Conservation (phyloP, 2,329 filamentous ascomycete species). For the Ophiostoma populinum region DNA sequence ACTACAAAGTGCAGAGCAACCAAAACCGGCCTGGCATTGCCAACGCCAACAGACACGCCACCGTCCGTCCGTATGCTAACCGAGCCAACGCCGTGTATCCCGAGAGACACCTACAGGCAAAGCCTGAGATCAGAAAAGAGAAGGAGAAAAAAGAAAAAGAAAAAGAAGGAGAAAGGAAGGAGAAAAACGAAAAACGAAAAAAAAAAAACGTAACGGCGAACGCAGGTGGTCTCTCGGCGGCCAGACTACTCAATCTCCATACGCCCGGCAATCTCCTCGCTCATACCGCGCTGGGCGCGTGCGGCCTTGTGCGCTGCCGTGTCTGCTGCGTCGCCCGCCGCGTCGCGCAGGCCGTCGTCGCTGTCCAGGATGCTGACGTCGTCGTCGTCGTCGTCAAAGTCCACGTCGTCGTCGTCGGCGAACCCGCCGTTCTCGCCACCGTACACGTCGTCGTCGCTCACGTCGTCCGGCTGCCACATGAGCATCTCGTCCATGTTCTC, state of each 20-base stretch:
- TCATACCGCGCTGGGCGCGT: slow-evolving; percentile 29
- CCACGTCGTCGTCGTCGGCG: slow-evolving; percentile 25
- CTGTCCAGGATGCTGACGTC: slow-evolving; percentile 10
- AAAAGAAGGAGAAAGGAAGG: not conserved
- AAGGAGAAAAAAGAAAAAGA: not conserved
- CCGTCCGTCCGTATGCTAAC: too few relatives aligned
- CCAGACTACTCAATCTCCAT: slow-evolving; percentile 42
- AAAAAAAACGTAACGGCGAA: not conserved
- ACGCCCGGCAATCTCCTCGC: slow-evolving; percentile 42
- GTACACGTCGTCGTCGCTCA: slow-evolving; percentile 37
- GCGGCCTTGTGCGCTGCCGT: slow-evolving; percentile 17
- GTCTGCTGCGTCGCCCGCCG: slow-evolving; percentile 21
- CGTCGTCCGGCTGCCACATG: slow-evolving; percentile 40
- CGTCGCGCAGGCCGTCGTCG: slow-evolving; percentile 20
- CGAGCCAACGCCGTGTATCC: not conserved
- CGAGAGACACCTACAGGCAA: too few relatives aligned
- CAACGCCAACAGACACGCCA: too few relatives aligned
- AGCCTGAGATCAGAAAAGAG: not conserved
- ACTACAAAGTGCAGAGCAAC: not conserved
- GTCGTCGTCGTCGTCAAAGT: slow-evolving; percentile 16
- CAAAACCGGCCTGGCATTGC: too few relatives aligned
- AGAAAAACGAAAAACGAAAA: not conserved
- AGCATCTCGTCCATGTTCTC: slow-evolving; percentile 32
- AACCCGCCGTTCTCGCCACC: slow-evolving; percentile 29
- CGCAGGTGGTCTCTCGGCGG: too few relatives aligned